Conservation (phyloP, 2,329 filamentous ascomycete genomes). For the Didymosphaeria variabile region DNA sequence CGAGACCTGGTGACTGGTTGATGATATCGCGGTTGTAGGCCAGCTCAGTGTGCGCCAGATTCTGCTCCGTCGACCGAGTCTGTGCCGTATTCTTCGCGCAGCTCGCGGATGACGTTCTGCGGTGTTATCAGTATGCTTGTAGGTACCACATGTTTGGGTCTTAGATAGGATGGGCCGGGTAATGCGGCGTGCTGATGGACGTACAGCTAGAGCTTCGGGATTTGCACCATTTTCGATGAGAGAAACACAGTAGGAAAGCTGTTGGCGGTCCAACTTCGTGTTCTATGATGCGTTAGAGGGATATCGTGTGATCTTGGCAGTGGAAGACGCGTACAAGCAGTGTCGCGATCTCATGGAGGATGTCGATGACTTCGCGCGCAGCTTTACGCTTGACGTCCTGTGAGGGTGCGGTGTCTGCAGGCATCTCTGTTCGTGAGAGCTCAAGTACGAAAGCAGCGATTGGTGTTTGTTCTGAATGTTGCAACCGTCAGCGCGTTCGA, state of each 20-base stretch:
- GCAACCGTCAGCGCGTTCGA: neutral
- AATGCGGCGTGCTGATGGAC: constrained; percentile 47
- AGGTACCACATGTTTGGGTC: constrained; percentile 41
- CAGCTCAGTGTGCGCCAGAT: constrained; percentile 20
- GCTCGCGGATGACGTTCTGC: constrained; percentile 58
- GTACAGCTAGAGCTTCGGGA: constrained; percentile 90
- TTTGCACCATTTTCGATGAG: constrained; percentile 98
- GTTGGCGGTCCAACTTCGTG: constrained; percentile 88
- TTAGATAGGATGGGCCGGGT: neutral
- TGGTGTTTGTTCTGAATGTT: neutral
- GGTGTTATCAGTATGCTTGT: constrained; percentile 64
- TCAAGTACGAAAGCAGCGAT: neutral
- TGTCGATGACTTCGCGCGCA: constrained; percentile 81
- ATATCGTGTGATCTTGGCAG: neutral
- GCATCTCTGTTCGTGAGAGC: constrained; percentile 15
- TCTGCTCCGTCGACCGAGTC: constrained; percentile 40
- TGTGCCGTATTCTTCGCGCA: constrained; percentile 53
- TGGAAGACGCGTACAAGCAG: constrained; percentile 73
- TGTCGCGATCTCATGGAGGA: constrained; percentile 84
- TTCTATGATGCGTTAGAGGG: constrained; percentile 67
- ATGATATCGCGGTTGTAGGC: constrained; percentile 30
- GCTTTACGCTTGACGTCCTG: constrained; percentile 71
- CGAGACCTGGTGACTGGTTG: constrained; percentile 3
- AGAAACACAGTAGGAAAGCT: constrained; percentile 93
- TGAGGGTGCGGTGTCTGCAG: constrained; percentile 28